Evolutionary conservation across 805 yeast genomes (phyloP).

Genomic region (Jamesozyma lodderae): DNA sequence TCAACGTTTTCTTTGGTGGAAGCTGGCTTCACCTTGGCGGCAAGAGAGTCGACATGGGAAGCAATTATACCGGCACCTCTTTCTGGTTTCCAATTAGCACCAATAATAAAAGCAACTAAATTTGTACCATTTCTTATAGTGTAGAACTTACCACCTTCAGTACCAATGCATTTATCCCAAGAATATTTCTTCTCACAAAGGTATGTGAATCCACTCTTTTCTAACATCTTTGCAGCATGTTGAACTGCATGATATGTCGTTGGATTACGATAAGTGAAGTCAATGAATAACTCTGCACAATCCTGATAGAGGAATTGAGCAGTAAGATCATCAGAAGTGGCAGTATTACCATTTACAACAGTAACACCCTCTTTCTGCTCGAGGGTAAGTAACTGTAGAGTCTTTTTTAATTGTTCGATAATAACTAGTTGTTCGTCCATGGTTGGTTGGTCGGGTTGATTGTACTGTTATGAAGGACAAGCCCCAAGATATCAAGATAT

Average conservation of each 20-base stretch:
- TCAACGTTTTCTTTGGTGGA: slow-evolving; percentile 53
- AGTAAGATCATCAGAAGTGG: neutral
- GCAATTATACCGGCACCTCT: slow-evolving; percentile 65
- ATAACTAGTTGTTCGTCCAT: slow-evolving; percentile 18
- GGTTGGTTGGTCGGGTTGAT: slow-evolving; percentile 1
- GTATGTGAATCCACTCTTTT: slow-evolving; percentile 52
- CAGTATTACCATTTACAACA: neutral
- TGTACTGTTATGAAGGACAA: neutral
- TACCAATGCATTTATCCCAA: slow-evolving; percentile 22
- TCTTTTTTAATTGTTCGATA: slow-evolving; percentile 22
- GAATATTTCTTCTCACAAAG: slow-evolving; percentile 51
- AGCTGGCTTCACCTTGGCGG: slow-evolving; percentile 62
- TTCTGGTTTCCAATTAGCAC: slow-evolving; percentile 54
- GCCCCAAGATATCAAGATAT: no score
- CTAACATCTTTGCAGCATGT: slow-evolving; percentile 40
- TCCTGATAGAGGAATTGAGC: slow-evolving; percentile 9
- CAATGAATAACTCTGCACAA: slow-evolving; percentile 46
- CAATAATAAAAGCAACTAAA: slow-evolving; percentile 62
- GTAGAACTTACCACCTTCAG: slow-evolving; percentile 47
- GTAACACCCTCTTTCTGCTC: slow-evolving; percentile 2
- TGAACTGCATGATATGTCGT: slow-evolving; percentile 67
- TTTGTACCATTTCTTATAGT: slow-evolving; percentile 62
- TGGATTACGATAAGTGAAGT: slow-evolving; percentile 64
- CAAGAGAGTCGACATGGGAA: slow-evolving; percentile 66
- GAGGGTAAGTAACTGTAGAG: slow-evolving; percentile 18